These are phyloP conservation scores for Oryza glumipatula DNA, from an alignment of 176 grass and related monocot species.

Conservation along the genomic window DNA sequence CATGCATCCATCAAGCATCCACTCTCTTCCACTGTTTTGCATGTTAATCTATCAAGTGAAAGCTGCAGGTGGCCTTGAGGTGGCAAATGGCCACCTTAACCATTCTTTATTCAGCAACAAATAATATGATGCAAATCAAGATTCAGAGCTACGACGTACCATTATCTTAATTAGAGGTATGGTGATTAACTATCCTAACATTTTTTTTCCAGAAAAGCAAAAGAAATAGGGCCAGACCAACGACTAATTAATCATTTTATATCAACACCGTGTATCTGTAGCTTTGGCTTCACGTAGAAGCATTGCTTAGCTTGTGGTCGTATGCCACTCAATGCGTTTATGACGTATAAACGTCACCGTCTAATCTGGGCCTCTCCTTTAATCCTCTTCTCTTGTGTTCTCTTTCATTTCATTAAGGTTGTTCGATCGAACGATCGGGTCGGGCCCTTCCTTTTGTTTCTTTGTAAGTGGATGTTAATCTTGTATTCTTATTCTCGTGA, in stretches of 20 bases:
- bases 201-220: background rate
- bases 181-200: background rate
- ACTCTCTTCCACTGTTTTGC: background rate
- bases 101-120: background rate
- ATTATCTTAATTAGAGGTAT: background rate
- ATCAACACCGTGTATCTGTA: conserved; percentile 1
- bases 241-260: background rate
- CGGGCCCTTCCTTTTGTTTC: background rate
- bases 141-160: background rate
- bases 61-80: conserved; percentile 8
- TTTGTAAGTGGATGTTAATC: background rate
- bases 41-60: background rate
- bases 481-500: conserved; percentile 2
- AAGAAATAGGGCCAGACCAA: background rate
- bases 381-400: background rate
- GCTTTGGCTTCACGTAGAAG: conserved; percentile 48
- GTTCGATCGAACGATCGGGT: background rate
- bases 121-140: background rate
- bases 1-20: background rate
- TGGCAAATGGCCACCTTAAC: background rate
- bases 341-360: conserved; percentile 7
- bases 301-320: conserved; percentile 8
- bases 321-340: conserved; percentile 24
- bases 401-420: conserved; percentile 43
- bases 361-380: background rate